Percentiles rank a stretch among this genome's conserved stretches.
phyloP scores from a whole-genome alignment of 345 rosid species.

The Garcia nutans region DNA sequence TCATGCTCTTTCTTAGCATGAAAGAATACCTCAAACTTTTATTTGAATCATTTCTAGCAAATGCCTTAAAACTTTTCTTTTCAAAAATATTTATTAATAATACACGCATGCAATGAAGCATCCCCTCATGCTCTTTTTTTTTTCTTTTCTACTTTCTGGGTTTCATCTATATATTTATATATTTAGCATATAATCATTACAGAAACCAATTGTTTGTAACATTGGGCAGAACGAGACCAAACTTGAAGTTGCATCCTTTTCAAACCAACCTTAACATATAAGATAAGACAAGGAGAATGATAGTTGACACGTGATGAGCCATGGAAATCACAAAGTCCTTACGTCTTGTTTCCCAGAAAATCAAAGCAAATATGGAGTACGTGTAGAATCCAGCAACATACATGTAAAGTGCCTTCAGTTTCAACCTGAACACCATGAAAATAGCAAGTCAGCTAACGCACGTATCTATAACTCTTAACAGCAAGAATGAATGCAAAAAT shows the following conservation, averaged over 20 bases:
- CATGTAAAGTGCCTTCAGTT: slow-evolving; percentile 70
- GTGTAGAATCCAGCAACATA: slow-evolving; percentile 77
- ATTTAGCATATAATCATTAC: background rate
- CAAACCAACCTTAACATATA: slow-evolving; percentile 57
- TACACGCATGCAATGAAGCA: background rate
- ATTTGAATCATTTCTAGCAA: background rate
- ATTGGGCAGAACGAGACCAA: background rate
- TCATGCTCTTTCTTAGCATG: background rate
- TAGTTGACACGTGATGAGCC: slow-evolving; percentile 66
- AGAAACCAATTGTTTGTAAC: background rate
- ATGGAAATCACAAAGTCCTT: slow-evolving; percentile 67
- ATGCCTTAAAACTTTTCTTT: background rate
- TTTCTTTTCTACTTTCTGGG: background rate
- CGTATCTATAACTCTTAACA: background rate
- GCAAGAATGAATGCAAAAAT: background rate
- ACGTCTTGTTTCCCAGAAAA: slow-evolving; percentile 87
- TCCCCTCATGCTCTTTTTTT: background rate
- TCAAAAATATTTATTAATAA: background rate
- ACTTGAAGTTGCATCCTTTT: background rate
- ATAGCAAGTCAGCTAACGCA: slow-evolving; percentile 12
- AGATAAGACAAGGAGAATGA: slow-evolving; percentile 57
- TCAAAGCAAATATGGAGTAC: slow-evolving; percentile 71
- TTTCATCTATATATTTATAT: background rate
- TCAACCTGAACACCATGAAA: slow-evolving; percentile 42
- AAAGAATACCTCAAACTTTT: too few species aligned